Evolutionary conservation across 2,329 filamentous ascomycete species (phyloP).

Genomic region (Botryotinia convoluta): DNA sequence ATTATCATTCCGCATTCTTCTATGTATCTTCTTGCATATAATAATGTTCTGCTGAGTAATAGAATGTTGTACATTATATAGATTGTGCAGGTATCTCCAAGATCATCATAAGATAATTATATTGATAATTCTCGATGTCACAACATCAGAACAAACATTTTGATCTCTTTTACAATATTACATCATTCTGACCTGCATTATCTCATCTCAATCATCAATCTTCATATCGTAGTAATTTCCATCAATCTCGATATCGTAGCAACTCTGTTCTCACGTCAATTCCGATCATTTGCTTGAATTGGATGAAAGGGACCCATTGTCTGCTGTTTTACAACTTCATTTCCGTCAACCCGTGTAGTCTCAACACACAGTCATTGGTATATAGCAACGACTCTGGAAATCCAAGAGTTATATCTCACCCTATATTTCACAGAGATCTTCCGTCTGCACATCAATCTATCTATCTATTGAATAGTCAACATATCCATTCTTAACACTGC

Average conservation of each 20-base stretch:
- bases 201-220: background rate
- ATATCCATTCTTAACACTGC: background rate
- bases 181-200: background rate
- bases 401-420: background rate
- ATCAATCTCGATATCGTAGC: background rate
- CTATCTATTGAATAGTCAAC: background rate
- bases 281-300: background rate
- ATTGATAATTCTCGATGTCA: background rate
- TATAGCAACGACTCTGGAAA: background rate
- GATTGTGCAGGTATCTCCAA: no score
- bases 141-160: background rate
- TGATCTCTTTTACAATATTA: background rate
- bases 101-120: background rate
- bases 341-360: background rate
- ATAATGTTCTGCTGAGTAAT: background rate
- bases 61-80: background rate
- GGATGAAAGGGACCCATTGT: background rate
- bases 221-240: background rate
- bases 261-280: background rate
- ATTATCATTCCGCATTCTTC: background rate
- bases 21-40: background rate
- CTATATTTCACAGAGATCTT: background rate
- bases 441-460: background rate
- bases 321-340: background rate
- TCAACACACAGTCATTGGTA: background rate